A percentile compares a stretch with the other conserved stretches of the same genome.
Evolutionary conservation across 2,329 filamentous ascomycete genomes (phyloP).

Genomic region (Byssoonygena ceratinophila): DNA sequence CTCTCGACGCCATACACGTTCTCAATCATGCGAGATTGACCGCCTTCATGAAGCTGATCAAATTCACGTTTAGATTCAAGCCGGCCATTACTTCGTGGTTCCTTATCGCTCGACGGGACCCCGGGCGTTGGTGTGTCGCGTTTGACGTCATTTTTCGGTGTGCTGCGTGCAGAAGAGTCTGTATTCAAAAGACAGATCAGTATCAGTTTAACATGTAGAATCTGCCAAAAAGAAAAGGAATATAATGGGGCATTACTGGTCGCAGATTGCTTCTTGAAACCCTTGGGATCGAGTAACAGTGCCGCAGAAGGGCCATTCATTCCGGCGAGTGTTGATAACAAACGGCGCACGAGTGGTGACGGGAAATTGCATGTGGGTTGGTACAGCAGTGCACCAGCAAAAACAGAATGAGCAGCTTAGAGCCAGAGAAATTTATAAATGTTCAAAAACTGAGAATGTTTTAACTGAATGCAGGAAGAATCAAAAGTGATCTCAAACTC

Average conservation of each 20-base stretch:
- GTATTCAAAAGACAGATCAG: background rate
- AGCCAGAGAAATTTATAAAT: background rate
- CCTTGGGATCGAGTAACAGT: conserved; percentile 37
- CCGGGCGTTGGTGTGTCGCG: background rate
- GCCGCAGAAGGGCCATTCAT: conserved; percentile 29
- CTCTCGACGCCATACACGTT: conserved; percentile 63
- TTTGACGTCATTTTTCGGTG: conserved; percentile 4
- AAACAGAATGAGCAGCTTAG: background rate
- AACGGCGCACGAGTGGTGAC: background rate
- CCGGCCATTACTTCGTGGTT: conserved; percentile 1
- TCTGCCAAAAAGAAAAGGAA: background rate
- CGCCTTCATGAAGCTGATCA: conserved; percentile 21
- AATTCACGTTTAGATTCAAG: conserved; percentile 23
- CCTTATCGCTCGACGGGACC: background rate
- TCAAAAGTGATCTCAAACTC: too few species aligned
- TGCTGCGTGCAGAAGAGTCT: background rate
- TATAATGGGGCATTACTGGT: conserved; percentile 11
- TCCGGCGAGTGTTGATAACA: background rate
- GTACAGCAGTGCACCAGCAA: background rate
- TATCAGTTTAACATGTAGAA: background rate
- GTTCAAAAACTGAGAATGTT: conserved; percentile 14
- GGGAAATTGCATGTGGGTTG: background rate
- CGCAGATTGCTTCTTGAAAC: conserved; percentile 27
- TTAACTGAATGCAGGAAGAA: too few species aligned
- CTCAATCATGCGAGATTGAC: conserved; percentile 49